Evolutionary conservation across 2,329 filamentous ascomycete genomes (phyloP), one percentile per base, ranked within the genome.

Genomic region (Neofusicoccum umdonicola): DNA sequence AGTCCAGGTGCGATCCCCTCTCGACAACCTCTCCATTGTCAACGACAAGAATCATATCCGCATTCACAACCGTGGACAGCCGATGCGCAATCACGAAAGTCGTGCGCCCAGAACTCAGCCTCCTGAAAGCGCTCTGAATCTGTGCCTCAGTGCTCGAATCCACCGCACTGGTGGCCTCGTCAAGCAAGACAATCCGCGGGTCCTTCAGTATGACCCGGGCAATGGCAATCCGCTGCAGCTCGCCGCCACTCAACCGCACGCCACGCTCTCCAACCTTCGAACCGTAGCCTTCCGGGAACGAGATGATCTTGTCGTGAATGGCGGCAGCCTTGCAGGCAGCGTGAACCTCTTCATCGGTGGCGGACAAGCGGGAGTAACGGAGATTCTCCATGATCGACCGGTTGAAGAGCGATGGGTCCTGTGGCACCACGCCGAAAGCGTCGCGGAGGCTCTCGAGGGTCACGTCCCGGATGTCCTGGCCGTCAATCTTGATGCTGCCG

Each of bases 151-250:
- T 83, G 13, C 81, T 78, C 0, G 85, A 82, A 68, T 87, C 85
- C 42, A 87, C 83, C 13, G 89, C 88, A 65, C 87, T 90, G 0
- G 90, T 93, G 1, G 91, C 90, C 75, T 94, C 90, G 71, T 95
- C 90, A 7, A 95, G 79, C 5, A 93, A 84, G 3, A 93, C 77
- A 1, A 93, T 85, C 0, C 81, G 78, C 0, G 90, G 90, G 58
- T 87, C 80, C 51, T 88, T 86, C 62, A 92, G 82, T 34, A 92
- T 87, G 11, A 88, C 88, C 7, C 90, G 82, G 0, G 90, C 90
- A 67, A 93, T 92, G 2, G 90, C 88, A 27, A 96, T 84, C 4
- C 92, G 86, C 74, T 96, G 92, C n/a, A 91, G 86, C 74, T 96
- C 92, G 0, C 92, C 92, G n/a, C 91, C 90, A 11, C 89, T 92